These are phyloP conservation scores for Colletotrichum camelliae DNA, from an alignment of 2,329 filamentous ascomycete species.

Conservation along the genomic window DNA sequence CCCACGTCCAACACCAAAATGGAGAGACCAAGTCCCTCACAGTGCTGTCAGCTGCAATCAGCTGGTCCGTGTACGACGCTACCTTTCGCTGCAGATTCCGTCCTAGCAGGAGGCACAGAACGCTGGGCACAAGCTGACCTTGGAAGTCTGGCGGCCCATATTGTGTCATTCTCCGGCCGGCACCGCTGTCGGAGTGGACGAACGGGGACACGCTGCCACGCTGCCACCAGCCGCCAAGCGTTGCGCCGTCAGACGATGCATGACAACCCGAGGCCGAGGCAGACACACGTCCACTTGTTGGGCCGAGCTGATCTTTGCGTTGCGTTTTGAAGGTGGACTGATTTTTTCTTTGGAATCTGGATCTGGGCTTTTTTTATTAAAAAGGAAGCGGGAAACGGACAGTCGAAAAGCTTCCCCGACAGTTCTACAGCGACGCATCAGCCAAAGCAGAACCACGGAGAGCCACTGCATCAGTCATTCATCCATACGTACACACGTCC, in stretches of 20 bases:
- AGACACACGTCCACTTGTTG: background rate
- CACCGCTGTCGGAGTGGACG: conserved; percentile 16
- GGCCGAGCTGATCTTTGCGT: background rate
- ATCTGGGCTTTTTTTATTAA: background rate
- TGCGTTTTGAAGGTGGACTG: conserved; percentile 2
- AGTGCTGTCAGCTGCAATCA: background rate
- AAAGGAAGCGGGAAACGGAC: background rate
- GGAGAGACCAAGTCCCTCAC: background rate
- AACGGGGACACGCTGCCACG: background rate
- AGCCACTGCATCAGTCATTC: background rate
- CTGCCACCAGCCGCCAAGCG: conserved; percentile 4
- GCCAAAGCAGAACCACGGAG: background rate
- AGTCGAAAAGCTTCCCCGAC: background rate
- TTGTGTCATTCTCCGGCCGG: conserved; percentile 10
- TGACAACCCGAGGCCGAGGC: background rate
- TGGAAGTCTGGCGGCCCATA: background rate
- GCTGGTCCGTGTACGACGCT: background rate
- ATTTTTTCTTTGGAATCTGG: background rate
- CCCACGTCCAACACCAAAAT: background rate
- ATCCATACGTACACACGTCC: background rate
- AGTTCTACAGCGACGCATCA: background rate
- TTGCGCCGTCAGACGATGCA: conserved; percentile 11
- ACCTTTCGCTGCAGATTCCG: background rate
- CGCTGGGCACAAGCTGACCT: background rate
- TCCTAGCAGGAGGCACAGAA: background rate